These are phyloP conservation scores for Blastobotrys persicus DNA, from an alignment of 1,139 yeast genomes.

Conservation along the genomic window DNA sequence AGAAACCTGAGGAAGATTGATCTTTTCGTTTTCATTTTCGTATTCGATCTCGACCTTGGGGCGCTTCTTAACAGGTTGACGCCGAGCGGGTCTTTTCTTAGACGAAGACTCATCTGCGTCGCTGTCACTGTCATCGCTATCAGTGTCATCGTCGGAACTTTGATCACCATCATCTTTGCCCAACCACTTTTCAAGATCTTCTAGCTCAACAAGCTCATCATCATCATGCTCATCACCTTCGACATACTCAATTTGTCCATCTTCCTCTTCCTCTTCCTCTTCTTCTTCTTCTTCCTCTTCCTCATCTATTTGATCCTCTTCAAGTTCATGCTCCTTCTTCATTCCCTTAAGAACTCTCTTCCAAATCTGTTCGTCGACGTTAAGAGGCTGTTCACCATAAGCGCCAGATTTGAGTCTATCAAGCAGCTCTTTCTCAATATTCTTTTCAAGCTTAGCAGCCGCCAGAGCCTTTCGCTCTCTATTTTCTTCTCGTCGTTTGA, in stretches of 20 bases:
- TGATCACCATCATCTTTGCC: constrained; percentile 53
- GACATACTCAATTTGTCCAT: constrained; percentile 62
- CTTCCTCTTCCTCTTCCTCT: constrained; percentile 46
- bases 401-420: constrained; percentile 97
- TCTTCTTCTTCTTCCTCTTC: constrained; percentile 62
- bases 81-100: constrained; percentile 28
- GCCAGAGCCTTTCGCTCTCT: constrained; percentile 95
- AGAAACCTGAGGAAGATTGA: constrained; percentile 13
- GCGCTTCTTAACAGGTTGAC: constrained; percentile 40
- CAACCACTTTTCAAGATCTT: constrained; percentile 87
- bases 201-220: constrained; percentile 86
- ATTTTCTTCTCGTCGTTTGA: constrained; percentile 87
- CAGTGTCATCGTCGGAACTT: constrained; percentile 39
- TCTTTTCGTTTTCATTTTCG: constrained; percentile 57
- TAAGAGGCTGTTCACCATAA: constrained; percentile 94
- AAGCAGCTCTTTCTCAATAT: constrained; percentile 90
- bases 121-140: constrained; percentile 34
- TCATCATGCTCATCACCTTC: constrained; percentile 84
- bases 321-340: constrained; percentile 55
- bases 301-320: constrained; percentile 61
- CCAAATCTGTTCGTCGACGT: constrained; percentile 96
- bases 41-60: constrained; percentile 82
- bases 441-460: constrained; percentile 95
- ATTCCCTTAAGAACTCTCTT: constrained; percentile 82
- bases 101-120: constrained; percentile 38